These are phyloP conservation scores for Liquidambar formosana DNA, from an alignment of 164 flowering plant species.

Conservation along the genomic window DNA sequence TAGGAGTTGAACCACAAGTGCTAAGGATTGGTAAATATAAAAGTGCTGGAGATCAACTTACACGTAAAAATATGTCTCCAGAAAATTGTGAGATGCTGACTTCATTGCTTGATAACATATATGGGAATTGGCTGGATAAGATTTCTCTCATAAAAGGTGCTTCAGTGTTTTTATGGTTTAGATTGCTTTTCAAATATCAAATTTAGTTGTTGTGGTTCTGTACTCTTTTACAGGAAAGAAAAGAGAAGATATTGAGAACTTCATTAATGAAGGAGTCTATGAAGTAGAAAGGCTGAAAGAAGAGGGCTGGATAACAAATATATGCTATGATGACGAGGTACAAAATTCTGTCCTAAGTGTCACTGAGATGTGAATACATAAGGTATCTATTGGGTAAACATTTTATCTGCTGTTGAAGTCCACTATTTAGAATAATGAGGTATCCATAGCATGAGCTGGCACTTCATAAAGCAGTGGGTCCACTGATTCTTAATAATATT, in stretches of 20 bases:
- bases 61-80: slow-evolving; percentile 74
- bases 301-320: slow-evolving; percentile 74
- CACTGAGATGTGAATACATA: neutral
- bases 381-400: neutral
- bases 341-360: neutral
- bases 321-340: slow-evolving; percentile 93
- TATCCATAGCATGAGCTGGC: neutral
- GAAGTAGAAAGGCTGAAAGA: slow-evolving; percentile 78
- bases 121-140: slow-evolving; percentile 80
- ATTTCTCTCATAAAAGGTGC: slow-evolving; percentile 66
- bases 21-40: slow-evolving; percentile 92
- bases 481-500: neutral
- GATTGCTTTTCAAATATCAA: neutral
- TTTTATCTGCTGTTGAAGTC: neutral
- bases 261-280: slow-evolving; percentile 84
- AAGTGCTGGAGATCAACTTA: slow-evolving; percentile 94
- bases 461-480: neutral
- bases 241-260: slow-evolving; percentile 70
- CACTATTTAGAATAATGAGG: no score
- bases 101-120: slow-evolving; percentile 81
- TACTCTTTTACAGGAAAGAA: slow-evolving; percentile 55
- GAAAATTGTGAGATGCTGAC: slow-evolving; percentile 94
- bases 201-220: slow-evolving; percentile 4
- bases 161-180: neutral
- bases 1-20: slow-evolving; percentile 87